A percentile compares a stretch with the other conserved stretches of the same genome.
These are phyloP conservation scores for Suillus brevipes DNA, from an alignment of 768 basidiomycete genomes.

Conservation along the genomic window DNA sequence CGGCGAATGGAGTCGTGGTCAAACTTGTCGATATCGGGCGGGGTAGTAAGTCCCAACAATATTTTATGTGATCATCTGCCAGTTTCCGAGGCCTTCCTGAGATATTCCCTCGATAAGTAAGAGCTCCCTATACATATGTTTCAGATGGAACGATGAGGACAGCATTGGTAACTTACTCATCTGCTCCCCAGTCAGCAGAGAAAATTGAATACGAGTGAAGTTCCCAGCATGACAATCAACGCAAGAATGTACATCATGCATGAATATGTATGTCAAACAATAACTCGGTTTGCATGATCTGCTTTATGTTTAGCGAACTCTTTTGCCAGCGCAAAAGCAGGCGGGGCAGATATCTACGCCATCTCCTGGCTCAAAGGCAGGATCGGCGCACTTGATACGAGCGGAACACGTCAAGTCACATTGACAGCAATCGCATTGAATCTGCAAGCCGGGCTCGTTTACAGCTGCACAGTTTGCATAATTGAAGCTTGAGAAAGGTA, in stretches of 20 bases:
- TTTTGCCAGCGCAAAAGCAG: constrained; percentile 91
- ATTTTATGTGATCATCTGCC: constrained; percentile 94
- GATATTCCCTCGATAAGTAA: constrained; percentile 86
- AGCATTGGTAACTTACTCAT: constrained; percentile 64
- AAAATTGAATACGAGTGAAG: constrained; percentile 97
- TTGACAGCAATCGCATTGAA: constrained; percentile 80
- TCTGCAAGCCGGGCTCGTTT: constrained; percentile 80
- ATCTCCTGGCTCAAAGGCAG: constrained; percentile 65
- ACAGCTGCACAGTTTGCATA: constrained; percentile 51
- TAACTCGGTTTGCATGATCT: constrained; percentile 87
- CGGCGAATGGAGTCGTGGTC: constrained; percentile 72
- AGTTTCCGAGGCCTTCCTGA: constrained; percentile 89
- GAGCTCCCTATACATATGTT: constrained; percentile 62
- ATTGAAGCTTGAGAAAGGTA: constrained; percentile 29
- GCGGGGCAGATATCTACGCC: constrained; percentile 94
- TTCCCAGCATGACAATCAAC: constrained; percentile 54
- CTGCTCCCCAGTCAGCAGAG: constrained; percentile 93
- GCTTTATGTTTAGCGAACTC: constrained; percentile 85
- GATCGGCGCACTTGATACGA: constrained; percentile 93
- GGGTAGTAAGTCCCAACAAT: constrained; percentile 83
- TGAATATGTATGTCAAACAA: constrained; percentile 55
- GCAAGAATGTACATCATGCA: constrained; percentile 1
- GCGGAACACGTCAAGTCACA: constrained; percentile 95
- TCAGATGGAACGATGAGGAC: constrained; percentile 1
- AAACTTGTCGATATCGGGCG: constrained; percentile 90